phyloP scores from a whole-genome alignment of 306 rosid genomes.

The Cotoneaster glaucophyllus region DNA sequence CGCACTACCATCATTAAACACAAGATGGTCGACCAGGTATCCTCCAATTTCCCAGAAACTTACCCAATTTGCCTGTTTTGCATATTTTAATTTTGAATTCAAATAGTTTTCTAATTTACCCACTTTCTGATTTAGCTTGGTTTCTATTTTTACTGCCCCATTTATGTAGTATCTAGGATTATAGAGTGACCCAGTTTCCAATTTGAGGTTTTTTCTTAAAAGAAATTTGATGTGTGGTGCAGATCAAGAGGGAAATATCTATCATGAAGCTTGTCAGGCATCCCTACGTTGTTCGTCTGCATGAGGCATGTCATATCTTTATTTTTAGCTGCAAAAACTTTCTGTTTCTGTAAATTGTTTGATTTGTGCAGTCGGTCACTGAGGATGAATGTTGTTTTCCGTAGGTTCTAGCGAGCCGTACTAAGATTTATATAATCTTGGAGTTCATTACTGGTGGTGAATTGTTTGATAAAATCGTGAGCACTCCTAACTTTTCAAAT shows the following conservation, averaged over 20 bases:
- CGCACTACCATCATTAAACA: slow-evolving; percentile 80
- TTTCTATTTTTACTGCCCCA: neutral
- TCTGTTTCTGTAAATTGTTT: neutral
- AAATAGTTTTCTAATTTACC: neutral
- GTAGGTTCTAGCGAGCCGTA: slow-evolving; percentile 83
- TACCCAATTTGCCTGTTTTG: neutral
- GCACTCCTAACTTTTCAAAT: slow-evolving; percentile 26
- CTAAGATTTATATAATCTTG: slow-evolving; percentile 80
- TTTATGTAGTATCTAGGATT: neutral
- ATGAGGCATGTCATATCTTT: slow-evolving; percentile 51
- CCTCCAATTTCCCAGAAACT: neutral
- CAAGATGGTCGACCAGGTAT: slow-evolving; percentile 73
- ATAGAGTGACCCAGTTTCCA: neutral
- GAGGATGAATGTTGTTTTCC: slow-evolving; percentile 17
- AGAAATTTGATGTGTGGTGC: slow-evolving; percentile 13
- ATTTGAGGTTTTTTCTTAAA: neutral
- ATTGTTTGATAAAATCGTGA: slow-evolving; percentile 88
- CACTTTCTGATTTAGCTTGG: neutral
- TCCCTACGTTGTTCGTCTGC: slow-evolving; percentile 75
- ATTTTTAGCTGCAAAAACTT: neutral
- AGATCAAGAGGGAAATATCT: slow-evolving; percentile 89
- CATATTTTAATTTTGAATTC: neutral
- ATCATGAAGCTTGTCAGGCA: slow-evolving; percentile 92
- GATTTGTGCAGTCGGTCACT: neutral
- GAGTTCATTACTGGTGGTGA: slow-evolving; percentile 97